Evolutionary conservation across 2,329 filamentous ascomycete species (phyloP), one percentile per base, ranked within the genome.

Genomic region (Albophoma yamanashiensis): DNA sequence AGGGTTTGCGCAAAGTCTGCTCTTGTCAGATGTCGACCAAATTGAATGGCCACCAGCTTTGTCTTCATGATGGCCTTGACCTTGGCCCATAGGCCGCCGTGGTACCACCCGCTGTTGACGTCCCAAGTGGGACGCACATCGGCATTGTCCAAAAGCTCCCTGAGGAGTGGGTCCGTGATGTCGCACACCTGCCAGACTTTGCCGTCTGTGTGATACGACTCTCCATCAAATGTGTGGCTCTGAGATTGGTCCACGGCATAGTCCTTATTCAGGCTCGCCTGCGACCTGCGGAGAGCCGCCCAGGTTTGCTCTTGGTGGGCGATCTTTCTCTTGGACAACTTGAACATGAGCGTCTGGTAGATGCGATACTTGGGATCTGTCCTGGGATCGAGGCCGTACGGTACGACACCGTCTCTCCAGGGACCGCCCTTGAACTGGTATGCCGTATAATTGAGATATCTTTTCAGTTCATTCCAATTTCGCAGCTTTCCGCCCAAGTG

Each of bases 181-280:
- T 99, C 94, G 75, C 92, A 96, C 34, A 95, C 83, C 77, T 97
- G 94, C 89, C 92, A 99, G 57, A 94, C 87, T 68, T 94, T 94
- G 45, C 92, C 92, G 68, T 96, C 92, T 1, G 84, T 82, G 20
- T 85, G 84, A 59, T 93, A 84, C 2, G 81, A 82, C 61, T 85
- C 79, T 55, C 93, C 93, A 62, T 95, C 91, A 73, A 97, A 97
- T 1, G 93, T 78, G 72, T 97, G 92, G 58, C 80, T 87, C 38
- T 76, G 71, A 25, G 72, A 73, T 40, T 75, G 70, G 31, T 75
- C 74, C 53, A 75, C 75, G 12, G 71, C 64, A 40, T 74, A 71
- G 60, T 71, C 73, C 25, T 73, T 76, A 8, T 75, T 68, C 36
- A 76, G 74, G 17, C 71, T 73, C 62, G 75, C 68, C 45, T 73